Evolutionary conservation across 1,284 basidiomycete genomes (phyloP).

Genomic region (Pseudozyma hubeiensis): DNA sequence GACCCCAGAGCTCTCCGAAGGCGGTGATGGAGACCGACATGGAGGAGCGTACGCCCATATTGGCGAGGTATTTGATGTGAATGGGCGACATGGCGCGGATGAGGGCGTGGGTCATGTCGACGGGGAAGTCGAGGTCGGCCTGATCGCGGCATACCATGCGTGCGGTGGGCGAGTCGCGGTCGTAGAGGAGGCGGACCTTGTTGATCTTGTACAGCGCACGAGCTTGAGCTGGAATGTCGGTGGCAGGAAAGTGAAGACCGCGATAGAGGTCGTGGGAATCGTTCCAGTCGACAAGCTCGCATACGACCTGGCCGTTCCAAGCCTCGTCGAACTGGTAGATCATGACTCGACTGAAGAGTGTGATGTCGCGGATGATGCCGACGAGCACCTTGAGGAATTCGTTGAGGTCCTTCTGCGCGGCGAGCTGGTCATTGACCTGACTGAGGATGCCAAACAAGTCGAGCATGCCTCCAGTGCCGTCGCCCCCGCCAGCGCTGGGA

Average conservation of each 20-base stretch:
- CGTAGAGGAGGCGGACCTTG: conserved; percentile 84
- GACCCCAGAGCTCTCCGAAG: conserved; percentile 85
- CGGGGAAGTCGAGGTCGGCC: conserved; percentile 78
- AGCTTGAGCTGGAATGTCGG: conserved; percentile 75
- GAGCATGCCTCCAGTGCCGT: conserved; percentile 48
- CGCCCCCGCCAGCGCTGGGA: conserved; percentile 28
- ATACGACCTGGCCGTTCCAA: conserved; percentile 78
- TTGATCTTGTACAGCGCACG: conserved; percentile 75
- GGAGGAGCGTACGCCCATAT: conserved; percentile 68
- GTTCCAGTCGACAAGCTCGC: conserved; percentile 85
- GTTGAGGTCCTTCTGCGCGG: conserved; percentile 77
- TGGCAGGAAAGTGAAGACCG: conserved; percentile 77
- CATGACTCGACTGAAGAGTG: conserved; percentile 75
- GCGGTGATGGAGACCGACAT: conserved; percentile 79
- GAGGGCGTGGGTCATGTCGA: conserved; percentile 89
- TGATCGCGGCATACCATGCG: conserved; percentile 78
- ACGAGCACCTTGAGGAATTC: conserved; percentile 81
- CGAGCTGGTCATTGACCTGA: conserved; percentile 87
- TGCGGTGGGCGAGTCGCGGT: conserved; percentile 81
- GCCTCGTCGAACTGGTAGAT: conserved; percentile 85
- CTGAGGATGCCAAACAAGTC: conserved; percentile 74
- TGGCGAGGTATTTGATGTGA: conserved; percentile 77
- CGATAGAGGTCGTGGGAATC: conserved; percentile 82
- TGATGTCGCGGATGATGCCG: conserved; percentile 82
- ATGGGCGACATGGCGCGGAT: conserved; percentile 90